phyloP scores from a whole-genome alignment of 169 alveolate species.

The Babesia divergens region DNA sequence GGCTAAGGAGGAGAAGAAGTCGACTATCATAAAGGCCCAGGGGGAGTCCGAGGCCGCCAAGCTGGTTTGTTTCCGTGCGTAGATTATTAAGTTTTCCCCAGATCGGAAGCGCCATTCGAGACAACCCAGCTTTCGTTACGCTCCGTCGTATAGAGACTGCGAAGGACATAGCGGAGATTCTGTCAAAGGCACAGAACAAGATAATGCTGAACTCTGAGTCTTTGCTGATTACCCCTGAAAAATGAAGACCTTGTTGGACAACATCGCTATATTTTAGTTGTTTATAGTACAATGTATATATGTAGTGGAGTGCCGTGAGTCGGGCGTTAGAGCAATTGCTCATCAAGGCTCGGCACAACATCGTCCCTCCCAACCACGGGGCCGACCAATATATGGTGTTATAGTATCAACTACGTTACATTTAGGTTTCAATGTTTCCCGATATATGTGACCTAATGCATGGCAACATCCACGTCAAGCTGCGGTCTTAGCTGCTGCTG shows the following conservation, averaged over 20 bases:
- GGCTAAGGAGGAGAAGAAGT: constrained; percentile 94
- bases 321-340: neutral
- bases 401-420: too few relatives aligned
- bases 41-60: constrained; percentile 95
- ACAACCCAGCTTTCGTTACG: constrained; percentile 89
- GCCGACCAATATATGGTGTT: too few relatives aligned
- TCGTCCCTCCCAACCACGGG: too few relatives aligned
- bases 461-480: constrained; percentile 10
- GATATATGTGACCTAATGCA: neutral
- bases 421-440: neutral
- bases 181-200: constrained; percentile 87
- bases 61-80: constrained; percentile 48
- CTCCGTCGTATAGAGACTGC: constrained; percentile 92
- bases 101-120: constrained; percentile 80
- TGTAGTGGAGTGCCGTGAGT: too few relatives aligned
- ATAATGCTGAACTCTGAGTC: constrained; percentile 72
- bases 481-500: neutral
- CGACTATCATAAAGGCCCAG: constrained; percentile 93
- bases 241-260: neutral
- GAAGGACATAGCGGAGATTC: constrained; percentile 87
- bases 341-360: too few relatives aligned
- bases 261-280: neutral
- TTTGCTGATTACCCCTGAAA: constrained; percentile 56
- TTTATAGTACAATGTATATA: too few relatives aligned
- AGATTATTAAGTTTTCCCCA: neutral